These are phyloP conservation scores for Picochlorum sp. DNA, from an alignment of 139 green algal genomes.

Conservation along the genomic window DNA sequence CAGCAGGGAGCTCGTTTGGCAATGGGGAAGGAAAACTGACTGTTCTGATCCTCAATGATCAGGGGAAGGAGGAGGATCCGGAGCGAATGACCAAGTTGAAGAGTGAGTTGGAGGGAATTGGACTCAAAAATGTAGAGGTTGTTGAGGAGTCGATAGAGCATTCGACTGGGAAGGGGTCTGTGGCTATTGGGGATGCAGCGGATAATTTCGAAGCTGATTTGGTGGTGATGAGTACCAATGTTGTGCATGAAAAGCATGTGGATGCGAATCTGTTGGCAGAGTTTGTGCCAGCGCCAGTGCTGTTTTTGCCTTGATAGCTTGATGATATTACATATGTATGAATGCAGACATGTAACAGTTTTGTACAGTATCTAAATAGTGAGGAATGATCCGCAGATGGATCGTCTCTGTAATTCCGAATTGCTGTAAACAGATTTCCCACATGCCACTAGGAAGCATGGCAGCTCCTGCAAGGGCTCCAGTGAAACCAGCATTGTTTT, in stretches of 20 bases:
- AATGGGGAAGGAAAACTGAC: constrained; percentile 11
- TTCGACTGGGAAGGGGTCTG: constrained; percentile 15
- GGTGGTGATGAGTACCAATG: constrained; percentile 49
- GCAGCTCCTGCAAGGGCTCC: constrained; percentile 12
- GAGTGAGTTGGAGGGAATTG: constrained; percentile 12
- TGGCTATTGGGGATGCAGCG: constrained; percentile 27
- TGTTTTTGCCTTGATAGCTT: constrained; percentile 14
- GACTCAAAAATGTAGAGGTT: neutral
- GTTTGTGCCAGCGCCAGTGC: constrained; percentile 44
- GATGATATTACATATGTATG: neutral
- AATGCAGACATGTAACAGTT: neutral
- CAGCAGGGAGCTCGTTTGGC: constrained; percentile 10
- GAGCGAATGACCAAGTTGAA: constrained; percentile 15
- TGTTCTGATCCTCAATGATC: constrained; percentile 29
- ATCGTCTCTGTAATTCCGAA: constrained; percentile 23
- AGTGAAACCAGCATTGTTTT: constrained; percentile 48
- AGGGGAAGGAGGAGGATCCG: constrained; percentile 15
- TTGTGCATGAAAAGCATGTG: constrained; percentile 67
- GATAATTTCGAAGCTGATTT: constrained; percentile 64
- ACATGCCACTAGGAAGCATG: constrained; percentile 21
- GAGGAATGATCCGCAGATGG: constrained; percentile 26
- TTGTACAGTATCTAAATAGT: neutral
- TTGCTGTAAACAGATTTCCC: constrained; percentile 28
- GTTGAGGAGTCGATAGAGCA: constrained; percentile 23
- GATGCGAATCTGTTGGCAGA: constrained; percentile 78